A percentile compares a stretch with the other conserved stretches of the same genome.
phyloP scores from a whole-genome alignment of 768 basidiomycete species.

The Lyophyllum decastes region DNA sequence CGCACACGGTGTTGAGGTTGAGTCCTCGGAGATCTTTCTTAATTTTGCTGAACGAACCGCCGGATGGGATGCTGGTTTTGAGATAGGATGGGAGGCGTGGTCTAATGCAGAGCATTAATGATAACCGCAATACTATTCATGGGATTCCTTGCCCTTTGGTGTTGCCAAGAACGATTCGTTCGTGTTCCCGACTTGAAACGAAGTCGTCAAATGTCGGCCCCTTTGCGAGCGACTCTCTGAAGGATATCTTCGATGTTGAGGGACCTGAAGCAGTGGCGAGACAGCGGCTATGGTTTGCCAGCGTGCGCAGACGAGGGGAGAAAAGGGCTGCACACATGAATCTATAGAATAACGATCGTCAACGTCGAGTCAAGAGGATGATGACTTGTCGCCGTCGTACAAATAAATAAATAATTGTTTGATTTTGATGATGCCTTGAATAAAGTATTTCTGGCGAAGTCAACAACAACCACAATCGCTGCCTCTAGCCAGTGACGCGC shows the following conservation, averaged over 20 bases:
- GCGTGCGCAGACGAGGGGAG: slow-evolving; percentile 10
- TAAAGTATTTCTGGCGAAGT: not conserved
- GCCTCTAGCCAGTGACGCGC: not conserved
- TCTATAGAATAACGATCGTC: not conserved
- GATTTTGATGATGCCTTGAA: too few relatives aligned
- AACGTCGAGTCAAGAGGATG: not conserved
- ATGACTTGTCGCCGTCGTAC: not conserved
- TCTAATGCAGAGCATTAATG: slow-evolving; percentile 36
- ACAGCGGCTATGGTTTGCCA: slow-evolving; percentile 33
- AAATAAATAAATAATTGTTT: too few relatives aligned
- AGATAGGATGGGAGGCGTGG: slow-evolving; percentile 86
- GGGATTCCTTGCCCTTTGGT: slow-evolving; percentile 49
- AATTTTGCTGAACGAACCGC: slow-evolving; percentile 85
- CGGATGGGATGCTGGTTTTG: slow-evolving; percentile 91
- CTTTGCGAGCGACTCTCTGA: slow-evolving; percentile 53
- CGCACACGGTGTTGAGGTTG: slow-evolving; percentile 93
- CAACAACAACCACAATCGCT: not conserved
- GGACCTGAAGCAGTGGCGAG: slow-evolving; percentile 50
- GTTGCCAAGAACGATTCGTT: slow-evolving; percentile 73
- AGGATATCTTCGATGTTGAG: slow-evolving; percentile 38
- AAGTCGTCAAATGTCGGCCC: slow-evolving; percentile 86
- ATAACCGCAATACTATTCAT: not conserved
- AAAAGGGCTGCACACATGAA: slow-evolving; percentile 11
- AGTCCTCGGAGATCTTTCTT: slow-evolving; percentile 95
- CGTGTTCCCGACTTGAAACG: slow-evolving; percentile 57